Evolutionary conservation across 805 yeast genomes (phyloP).

Genomic region (Alloascoidea africana): DNA sequence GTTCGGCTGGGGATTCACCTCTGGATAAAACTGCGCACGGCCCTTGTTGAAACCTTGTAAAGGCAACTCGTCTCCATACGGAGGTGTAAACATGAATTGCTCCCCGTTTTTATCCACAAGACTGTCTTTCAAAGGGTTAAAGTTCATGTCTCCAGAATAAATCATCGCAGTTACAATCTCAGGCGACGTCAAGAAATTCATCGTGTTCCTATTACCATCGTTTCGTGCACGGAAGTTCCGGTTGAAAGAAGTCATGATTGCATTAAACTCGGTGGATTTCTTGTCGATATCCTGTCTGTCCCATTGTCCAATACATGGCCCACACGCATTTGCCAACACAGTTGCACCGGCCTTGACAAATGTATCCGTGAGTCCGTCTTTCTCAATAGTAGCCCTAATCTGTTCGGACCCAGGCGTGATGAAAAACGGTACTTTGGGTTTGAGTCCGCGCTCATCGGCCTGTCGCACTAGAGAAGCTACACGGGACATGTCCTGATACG

Average conservation of each 20-base stretch:
- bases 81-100: slow-evolving; percentile 60
- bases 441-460: slow-evolving; percentile 75
- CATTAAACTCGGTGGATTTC: slow-evolving; percentile 52
- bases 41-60: slow-evolving; percentile 62
- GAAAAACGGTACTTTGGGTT: slow-evolving; percentile 82
- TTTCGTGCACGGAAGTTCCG: slow-evolving; percentile 96
- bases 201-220: slow-evolving; percentile 95
- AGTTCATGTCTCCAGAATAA: slow-evolving; percentile 83
- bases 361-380: slow-evolving; percentile 78
- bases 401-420: slow-evolving; percentile 98
- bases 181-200: slow-evolving; percentile 97
- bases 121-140: slow-evolving; percentile 84
- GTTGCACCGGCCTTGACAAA: slow-evolving; percentile 82
- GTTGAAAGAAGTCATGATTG: slow-evolving; percentile 94
- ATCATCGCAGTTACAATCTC: slow-evolving; percentile 96
- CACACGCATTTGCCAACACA: slow-evolving; percentile 95
- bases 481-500: slow-evolving; percentile 96
- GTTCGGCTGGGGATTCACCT: slow-evolving; percentile 46
- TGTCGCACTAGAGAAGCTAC: slow-evolving; percentile 83
- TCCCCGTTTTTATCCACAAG: slow-evolving; percentile 57
- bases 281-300: slow-evolving; percentile 70
- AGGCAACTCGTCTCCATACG: slow-evolving; percentile 84
- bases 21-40: slow-evolving; percentile 63
- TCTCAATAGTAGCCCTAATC: slow-evolving; percentile 89
- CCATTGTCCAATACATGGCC: slow-evolving; percentile 99